A percentile compares a stretch with the other conserved stretches of the same genome.
These are phyloP conservation scores for Pseudocercospora fijiensis DNA, from an alignment of 2,329 filamentous ascomycete genomes.

Conservation along the genomic window DNA sequence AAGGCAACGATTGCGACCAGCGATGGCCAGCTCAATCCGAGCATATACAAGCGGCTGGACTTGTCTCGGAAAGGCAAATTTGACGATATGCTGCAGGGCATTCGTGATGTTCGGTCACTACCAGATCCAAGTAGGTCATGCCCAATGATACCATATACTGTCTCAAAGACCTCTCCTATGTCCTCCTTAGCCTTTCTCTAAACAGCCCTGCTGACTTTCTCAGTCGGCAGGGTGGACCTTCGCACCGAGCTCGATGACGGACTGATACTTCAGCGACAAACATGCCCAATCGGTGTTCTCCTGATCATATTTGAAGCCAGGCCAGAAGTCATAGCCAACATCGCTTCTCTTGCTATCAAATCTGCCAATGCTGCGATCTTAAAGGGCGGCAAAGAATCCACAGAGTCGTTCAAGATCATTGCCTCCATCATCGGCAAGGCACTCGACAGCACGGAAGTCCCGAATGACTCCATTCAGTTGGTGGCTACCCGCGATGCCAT, in stretches of 20 bases:
- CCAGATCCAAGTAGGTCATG: constrained; percentile 73
- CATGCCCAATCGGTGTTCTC: constrained; percentile 94
- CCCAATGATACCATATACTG: neutral
- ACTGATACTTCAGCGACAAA: constrained; percentile 80
- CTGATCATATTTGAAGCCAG: constrained; percentile 98
- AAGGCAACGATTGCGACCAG: constrained; percentile 70
- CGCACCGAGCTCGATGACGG: constrained; percentile 84
- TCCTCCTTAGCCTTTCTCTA: constrained; percentile 4
- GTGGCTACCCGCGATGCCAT: constrained; percentile 92
- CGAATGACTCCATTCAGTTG: constrained; percentile 84
- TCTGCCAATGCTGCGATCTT: constrained; percentile 96
- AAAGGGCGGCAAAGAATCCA: constrained; percentile 96
- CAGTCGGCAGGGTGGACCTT: constrained; percentile 80
- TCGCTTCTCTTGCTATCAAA: constrained; percentile 91
- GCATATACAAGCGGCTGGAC: constrained; percentile 84
- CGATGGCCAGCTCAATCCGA: constrained; percentile 73
- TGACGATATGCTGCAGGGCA: constrained; percentile 96
- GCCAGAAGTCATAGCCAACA: constrained; percentile 97
- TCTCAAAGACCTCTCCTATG: neutral
- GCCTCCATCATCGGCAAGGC: constrained; percentile 79
- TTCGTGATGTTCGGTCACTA: constrained; percentile 79
- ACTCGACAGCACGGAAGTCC: constrained; percentile 70
- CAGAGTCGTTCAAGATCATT: constrained; percentile 90
- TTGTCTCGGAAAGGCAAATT: constrained; percentile 84
- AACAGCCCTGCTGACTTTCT: constrained; percentile 33